Conservation (phyloP, 139 green algal genomes). For the Chlorella vulgaris region DNA sequence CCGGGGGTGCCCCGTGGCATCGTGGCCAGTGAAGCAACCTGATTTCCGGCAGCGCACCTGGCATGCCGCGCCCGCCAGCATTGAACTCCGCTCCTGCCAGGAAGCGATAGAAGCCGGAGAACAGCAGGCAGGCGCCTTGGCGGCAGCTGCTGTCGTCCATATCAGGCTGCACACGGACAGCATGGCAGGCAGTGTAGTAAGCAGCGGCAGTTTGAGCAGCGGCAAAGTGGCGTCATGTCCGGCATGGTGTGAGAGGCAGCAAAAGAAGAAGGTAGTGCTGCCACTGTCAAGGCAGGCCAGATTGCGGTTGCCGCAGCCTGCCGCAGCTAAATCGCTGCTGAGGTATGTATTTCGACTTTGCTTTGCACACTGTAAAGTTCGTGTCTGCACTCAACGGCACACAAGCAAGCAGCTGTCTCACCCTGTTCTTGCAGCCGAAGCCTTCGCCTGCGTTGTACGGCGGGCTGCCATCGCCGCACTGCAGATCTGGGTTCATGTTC, state of each 20-base stretch:
- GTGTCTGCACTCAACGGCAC: too few species aligned
- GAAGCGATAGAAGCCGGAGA: neutral
- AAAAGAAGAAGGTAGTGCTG: too few species aligned
- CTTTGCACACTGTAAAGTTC: too few species aligned
- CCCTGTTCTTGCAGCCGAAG: neutral
- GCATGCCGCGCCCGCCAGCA: neutral
- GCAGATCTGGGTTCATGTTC: neutral
- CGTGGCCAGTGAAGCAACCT: too few species aligned
- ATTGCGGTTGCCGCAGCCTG: too few species aligned
- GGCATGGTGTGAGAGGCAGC: neutral
- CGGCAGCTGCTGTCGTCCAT: slow-evolving; percentile 1
- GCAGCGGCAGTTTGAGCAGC: too few species aligned
- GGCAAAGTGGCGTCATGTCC: too few species aligned
- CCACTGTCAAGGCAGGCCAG: too few species aligned
- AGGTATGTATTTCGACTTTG: neutral
- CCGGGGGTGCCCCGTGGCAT: neutral
- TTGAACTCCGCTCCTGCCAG: neutral
- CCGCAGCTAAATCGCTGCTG: too few species aligned
- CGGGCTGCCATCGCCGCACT: neutral
- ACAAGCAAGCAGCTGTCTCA: neutral
- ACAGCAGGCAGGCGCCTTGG: slow-evolving; percentile 8
- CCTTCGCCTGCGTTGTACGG: neutral
- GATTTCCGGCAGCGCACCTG: too few species aligned
- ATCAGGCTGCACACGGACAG: neutral
- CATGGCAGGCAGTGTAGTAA: neutral